Conservation (phyloP, 768 basidiomycete species). For the Clitopilus hobsonii region DNA sequence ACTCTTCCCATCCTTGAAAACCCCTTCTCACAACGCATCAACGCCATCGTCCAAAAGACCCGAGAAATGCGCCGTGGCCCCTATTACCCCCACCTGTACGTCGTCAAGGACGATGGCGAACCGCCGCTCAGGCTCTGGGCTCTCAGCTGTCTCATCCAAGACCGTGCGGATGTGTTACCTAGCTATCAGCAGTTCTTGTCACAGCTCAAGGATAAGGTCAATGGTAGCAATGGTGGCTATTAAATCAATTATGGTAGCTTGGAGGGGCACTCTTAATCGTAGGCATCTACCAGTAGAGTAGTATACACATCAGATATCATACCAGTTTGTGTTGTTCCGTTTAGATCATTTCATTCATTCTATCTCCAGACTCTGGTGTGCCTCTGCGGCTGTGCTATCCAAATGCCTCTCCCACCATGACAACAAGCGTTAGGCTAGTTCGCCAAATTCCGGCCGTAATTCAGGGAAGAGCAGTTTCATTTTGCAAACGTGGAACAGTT, state of each 20-base stretch:
- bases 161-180: constrained; percentile 89
- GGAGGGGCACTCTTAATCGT: too few relatives aligned
- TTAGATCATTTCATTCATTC: too few relatives aligned
- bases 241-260: not conserved
- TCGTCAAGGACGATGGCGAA: constrained; percentile 98
- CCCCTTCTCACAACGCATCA: constrained; percentile 92
- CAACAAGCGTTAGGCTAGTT: too few relatives aligned
- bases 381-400: too few relatives aligned
- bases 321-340: too few relatives aligned
- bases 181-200: constrained; percentile 95
- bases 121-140: constrained; percentile 94
- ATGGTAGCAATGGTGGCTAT: constrained; percentile 17
- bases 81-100: constrained; percentile 90
- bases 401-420: too few relatives aligned
- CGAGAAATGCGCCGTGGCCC: constrained; percentile 90
- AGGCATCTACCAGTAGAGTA: too few relatives aligned
- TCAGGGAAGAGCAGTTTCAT: too few relatives aligned
- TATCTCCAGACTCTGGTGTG: too few relatives aligned
- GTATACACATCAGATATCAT: too few relatives aligned
- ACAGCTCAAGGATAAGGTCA: constrained; percentile 73
- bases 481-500: too few relatives aligned
- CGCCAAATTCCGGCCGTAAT: too few relatives aligned
- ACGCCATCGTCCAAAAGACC: constrained; percentile 90
- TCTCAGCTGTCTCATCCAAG: constrained; percentile 89
- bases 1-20: constrained; percentile 92